phyloP scores from a whole-genome alignment of 2,329 filamentous ascomycete genomes.

The Colletotrichum sp. region DNA sequence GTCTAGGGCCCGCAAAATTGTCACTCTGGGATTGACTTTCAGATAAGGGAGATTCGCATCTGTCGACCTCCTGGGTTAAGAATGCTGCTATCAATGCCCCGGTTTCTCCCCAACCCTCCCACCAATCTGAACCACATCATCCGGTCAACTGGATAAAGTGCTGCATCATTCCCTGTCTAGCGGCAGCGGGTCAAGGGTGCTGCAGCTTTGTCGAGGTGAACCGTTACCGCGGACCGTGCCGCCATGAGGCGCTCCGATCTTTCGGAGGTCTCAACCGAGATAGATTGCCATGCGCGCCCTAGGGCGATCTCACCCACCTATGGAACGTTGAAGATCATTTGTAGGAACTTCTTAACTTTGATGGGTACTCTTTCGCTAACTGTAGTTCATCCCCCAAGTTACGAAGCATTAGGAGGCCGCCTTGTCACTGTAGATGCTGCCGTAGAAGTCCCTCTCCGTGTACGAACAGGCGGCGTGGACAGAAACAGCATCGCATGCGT shows the following conservation, averaged over 20 bases:
- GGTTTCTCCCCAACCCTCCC: not conserved
- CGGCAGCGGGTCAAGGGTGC: not conserved
- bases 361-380: not conserved
- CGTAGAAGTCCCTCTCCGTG: not conserved
- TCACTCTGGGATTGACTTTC: not conserved
- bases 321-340: not conserved
- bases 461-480: too few relatives aligned
- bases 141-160: not conserved
- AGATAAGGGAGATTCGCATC: not conserved
- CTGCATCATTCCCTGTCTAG: slow-evolving; percentile 17
- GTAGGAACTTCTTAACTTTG: not conserved
- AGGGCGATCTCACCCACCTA: not conserved
- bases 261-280: not conserved
- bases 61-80: not conserved
- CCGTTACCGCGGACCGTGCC: slow-evolving; percentile 6
- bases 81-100: not conserved
- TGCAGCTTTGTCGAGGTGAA: not conserved
- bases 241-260: not conserved
- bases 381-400: not conserved
- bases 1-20: not conserved
- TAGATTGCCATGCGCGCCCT: not conserved
- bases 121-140: not conserved
- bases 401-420: not conserved
- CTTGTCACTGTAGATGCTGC: not conserved
- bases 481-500: not conserved